Evolutionary conservation across 2,329 filamentous ascomycete genomes (phyloP).

Genomic region (Sphaerulina musiva): DNA sequence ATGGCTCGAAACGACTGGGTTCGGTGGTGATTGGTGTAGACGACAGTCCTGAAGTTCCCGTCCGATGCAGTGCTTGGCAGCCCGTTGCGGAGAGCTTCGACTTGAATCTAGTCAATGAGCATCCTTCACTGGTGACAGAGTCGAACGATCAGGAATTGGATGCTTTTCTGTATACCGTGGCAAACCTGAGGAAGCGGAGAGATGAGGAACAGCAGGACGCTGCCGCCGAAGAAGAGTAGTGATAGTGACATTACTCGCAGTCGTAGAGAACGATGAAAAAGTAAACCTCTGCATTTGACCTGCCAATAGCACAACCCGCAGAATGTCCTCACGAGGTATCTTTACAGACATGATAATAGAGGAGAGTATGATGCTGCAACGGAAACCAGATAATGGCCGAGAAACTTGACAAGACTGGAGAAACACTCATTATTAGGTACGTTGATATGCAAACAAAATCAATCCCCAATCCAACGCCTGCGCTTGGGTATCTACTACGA

Average conservation of each 20-base stretch:
- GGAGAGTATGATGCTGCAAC: no score
- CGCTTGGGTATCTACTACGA: no score
- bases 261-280: no score
- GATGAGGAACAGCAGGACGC: constrained; percentile 7
- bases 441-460: no score
- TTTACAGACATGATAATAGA: no score
- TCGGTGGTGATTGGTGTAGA: background rate
- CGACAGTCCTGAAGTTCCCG: background rate
- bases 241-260: background rate
- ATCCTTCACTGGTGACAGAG: constrained; percentile 15
- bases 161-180: constrained; percentile 43
- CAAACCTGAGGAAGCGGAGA: constrained; percentile 46
- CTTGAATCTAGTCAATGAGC: constrained; percentile 18
- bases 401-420: no score
- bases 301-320: no score
- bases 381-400: no score
- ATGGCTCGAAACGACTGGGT: constrained; percentile 3
- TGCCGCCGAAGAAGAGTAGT: constrained; percentile 1
- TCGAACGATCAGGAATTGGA: constrained; percentile 37
- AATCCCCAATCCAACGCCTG: no score
- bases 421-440: no score
- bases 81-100: constrained; percentile 2
- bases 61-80: constrained; percentile 4
- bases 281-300: no score
- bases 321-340: no score